Evolutionary conservation across 768 basidiomycete genomes (phyloP).

Genomic region (Neoboletus magnificus): DNA sequence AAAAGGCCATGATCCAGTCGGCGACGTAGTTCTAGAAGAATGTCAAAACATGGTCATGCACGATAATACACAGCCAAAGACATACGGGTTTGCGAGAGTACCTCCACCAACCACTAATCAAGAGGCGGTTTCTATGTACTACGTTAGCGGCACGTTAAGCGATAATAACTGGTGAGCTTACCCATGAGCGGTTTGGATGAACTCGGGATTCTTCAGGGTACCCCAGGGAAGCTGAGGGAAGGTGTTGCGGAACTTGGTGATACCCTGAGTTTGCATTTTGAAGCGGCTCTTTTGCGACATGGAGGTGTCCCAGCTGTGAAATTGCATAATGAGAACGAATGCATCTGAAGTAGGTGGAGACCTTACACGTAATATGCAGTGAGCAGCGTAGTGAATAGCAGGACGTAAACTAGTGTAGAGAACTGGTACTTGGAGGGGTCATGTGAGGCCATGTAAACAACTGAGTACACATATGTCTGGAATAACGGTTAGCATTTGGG

Average conservation of each 20-base stretch:
- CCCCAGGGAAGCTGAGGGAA: slow-evolving; percentile 93
- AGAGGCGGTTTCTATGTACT: slow-evolving; percentile 71
- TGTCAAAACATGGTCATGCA: not conserved
- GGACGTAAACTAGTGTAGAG: slow-evolving; percentile 68
- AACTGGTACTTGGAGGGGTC: slow-evolving; percentile 85
- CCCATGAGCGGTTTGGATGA: slow-evolving; percentile 93
- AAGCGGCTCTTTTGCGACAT: slow-evolving; percentile 98
- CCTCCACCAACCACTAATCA: slow-evolving; percentile 93
- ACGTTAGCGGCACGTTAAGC: slow-evolving; percentile 4
- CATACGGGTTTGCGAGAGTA: slow-evolving; percentile 89
- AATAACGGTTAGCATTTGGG: not conserved
- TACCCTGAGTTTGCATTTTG: slow-evolving; percentile 95
- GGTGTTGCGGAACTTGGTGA: slow-evolving; percentile 77
- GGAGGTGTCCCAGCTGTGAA: slow-evolving; percentile 79
- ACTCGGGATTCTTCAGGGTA: slow-evolving; percentile 81
- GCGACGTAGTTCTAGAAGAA: slow-evolving; percentile 80
- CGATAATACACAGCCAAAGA: slow-evolving; percentile 3
- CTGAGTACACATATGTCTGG: slow-evolving; percentile 94
- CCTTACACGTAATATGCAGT: slow-evolving; percentile 83
- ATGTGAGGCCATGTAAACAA: slow-evolving; percentile 96
- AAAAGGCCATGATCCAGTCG: slow-evolving; percentile 84
- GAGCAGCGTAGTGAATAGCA: slow-evolving; percentile 72
- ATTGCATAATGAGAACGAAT: not conserved
- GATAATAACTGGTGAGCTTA: slow-evolving; percentile 28
- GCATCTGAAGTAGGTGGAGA: not conserved